Evolutionary conservation across 495 filamentous ascomycete species (phyloP).

Genomic region (Oleoguttula mirabilis): DNA sequence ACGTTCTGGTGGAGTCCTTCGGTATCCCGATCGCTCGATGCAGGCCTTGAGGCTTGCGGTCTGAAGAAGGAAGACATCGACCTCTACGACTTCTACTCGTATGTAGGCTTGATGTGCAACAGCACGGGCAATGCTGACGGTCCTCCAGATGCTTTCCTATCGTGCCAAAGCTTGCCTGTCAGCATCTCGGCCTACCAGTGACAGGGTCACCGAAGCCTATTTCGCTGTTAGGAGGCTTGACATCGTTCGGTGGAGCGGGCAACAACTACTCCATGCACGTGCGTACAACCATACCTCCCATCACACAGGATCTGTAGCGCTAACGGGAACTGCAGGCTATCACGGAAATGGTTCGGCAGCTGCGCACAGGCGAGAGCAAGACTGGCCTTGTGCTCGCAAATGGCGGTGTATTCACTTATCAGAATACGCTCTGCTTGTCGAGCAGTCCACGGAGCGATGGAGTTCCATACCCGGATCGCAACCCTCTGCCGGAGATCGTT

Average conservation of each 20-base stretch:
- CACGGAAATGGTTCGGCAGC: conserved; percentile 37
- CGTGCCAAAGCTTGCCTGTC: conserved; percentile 44
- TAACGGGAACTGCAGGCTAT: conserved; percentile 28
- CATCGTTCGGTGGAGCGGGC: conserved; percentile 47
- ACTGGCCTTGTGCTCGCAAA: conserved; percentile 44
- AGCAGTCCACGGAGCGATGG: conserved; percentile 28
- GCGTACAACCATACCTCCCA: conserved; percentile 6
- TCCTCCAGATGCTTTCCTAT: conserved; percentile 42
- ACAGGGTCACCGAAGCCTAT: conserved; percentile 34
- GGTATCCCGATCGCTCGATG: conserved; percentile 41
- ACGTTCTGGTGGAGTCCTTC: conserved; percentile 38
- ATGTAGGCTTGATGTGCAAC: no score
- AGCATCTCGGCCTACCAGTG: conserved; percentile 39
- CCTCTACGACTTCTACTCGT: conserved; percentile 46
- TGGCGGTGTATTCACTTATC: conserved; percentile 43
- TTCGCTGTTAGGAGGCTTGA: conserved; percentile 44
- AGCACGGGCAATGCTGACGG: conserved; percentile 9
- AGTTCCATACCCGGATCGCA: conserved; percentile 32
- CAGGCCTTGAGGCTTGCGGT: conserved; percentile 29
- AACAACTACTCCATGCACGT: conserved; percentile 54
- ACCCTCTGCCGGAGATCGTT: conserved; percentile 26
- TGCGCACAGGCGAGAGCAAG: conserved; percentile 32
- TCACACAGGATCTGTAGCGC: no score
- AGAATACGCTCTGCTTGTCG: conserved; percentile 41
- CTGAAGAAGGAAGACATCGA: conserved; percentile 36